Percentiles rank a stretch among this genome's conserved stretches.
Evolutionary conservation across 441 rosid genomes (phyloP).

Genomic region (Omphalea diandra): DNA sequence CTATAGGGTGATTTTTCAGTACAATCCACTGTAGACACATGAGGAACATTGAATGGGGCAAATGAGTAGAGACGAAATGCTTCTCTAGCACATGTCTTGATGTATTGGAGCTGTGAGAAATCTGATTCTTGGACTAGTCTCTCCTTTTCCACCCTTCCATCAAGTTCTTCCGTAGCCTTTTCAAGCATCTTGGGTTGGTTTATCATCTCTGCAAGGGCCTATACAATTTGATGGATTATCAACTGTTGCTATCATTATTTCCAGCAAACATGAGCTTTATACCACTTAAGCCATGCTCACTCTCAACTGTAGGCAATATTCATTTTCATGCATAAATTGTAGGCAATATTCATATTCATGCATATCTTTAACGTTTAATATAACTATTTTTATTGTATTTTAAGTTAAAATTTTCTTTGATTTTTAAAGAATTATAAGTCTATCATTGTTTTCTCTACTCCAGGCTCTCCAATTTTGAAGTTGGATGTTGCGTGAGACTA

Average conservation of each 20-base stretch:
- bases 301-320: no score
- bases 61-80: conserved; percentile 20
- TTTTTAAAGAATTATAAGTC: no score
- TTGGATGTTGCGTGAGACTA: no score
- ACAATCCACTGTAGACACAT: conserved; percentile 3
- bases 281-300: no score
- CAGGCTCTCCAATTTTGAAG: no score
- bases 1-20: no score
- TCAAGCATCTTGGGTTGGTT: conserved; percentile 18
- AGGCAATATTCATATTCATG: no score
- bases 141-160: conserved; percentile 14
- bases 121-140: conserved; percentile 25
- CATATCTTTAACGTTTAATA: no score
- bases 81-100: conserved; percentile 22
- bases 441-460: no score
- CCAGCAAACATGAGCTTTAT: conserved; percentile 11
- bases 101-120: conserved; percentile 12
- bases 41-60: conserved; percentile 23
- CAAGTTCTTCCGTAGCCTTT: conserved; percentile 12
- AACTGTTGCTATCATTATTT: conserved; percentile 6
- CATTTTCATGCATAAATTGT: no score
- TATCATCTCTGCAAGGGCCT: conserved; percentile 22
- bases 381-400: no score
- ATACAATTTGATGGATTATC: conserved; percentile 22
- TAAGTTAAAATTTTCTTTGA: no score